These are phyloP conservation scores for Incumbomyces delicatus DNA, from an alignment of 2,329 filamentous ascomycete genomes.

Conservation along the genomic window DNA sequence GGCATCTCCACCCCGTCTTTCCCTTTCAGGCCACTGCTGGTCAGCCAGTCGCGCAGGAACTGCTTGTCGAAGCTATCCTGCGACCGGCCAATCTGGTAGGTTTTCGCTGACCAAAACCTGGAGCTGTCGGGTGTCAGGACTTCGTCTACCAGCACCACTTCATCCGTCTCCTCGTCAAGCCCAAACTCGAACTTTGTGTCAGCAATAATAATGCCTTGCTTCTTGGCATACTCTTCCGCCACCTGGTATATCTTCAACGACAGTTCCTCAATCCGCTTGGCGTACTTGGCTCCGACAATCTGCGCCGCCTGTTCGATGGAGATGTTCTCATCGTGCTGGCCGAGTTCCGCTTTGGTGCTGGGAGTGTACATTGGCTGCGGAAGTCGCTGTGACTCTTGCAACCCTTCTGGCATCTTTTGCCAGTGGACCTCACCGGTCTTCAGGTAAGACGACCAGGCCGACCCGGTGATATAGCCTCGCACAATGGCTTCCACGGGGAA, in stretches of 20 bases:
- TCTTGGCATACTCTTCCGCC: slow-evolving; percentile 53
- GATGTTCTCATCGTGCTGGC: slow-evolving; percentile 80
- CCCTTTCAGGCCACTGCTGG: slow-evolving; percentile 60
- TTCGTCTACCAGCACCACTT: slow-evolving; percentile 71
- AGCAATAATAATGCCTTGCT: slow-evolving; percentile 64
- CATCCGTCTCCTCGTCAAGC: slow-evolving; percentile 52
- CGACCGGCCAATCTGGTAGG: slow-evolving; percentile 61
- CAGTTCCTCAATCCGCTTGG: slow-evolving; percentile 54
- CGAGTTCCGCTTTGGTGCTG: slow-evolving; percentile 72
- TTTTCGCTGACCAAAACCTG: slow-evolving; percentile 72
- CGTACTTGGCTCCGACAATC: slow-evolving; percentile 57
- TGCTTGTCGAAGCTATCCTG: slow-evolving; percentile 89
- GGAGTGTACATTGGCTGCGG: slow-evolving; percentile 66
- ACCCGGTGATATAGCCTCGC: slow-evolving; percentile 82
- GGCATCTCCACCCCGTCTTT: slow-evolving; percentile 65
- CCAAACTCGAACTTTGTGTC: slow-evolving; percentile 73
- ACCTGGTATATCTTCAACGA: slow-evolving; percentile 54
- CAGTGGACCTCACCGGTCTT: slow-evolving; percentile 70
- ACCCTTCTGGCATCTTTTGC: slow-evolving; percentile 55
- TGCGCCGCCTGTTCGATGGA: slow-evolving; percentile 52
- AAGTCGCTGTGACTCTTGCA: slow-evolving; percentile 62
- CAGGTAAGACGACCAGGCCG: slow-evolving; percentile 71
- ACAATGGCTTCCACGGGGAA: slow-evolving; percentile 77
- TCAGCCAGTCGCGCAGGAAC: slow-evolving; percentile 73
- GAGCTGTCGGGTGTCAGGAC: slow-evolving; percentile 76